phyloP scores from a whole-genome alignment of 768 basidiomycete genomes.

The Termitomyces eurrhizus region DNA sequence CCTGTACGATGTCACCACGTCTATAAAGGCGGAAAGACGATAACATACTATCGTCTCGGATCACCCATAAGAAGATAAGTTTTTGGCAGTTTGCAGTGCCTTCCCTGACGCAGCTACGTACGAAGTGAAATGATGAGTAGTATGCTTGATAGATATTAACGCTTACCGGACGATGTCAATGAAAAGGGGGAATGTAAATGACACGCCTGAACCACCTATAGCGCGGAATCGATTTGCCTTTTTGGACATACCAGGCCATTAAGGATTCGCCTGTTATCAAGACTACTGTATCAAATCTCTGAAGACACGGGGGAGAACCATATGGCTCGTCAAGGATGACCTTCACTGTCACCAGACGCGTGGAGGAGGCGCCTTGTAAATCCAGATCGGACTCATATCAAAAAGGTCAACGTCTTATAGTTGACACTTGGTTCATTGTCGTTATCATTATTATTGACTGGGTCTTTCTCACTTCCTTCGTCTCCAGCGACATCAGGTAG shows the following conservation, averaged over 20 bases:
- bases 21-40: not conserved
- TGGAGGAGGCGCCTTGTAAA: conserved; percentile 50
- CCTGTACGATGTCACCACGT: conserved; percentile 8
- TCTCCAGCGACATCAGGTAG: not conserved
- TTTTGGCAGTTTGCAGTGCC: not conserved
- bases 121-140: not conserved
- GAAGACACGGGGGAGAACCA: conserved; percentile 37
- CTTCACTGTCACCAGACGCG: conserved; percentile 29
- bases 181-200: conserved; percentile 43
- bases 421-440: conserved; percentile 1
- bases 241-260: not conserved
- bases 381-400: conserved; percentile 55
- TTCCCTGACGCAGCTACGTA: conserved; percentile 3
- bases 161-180: conserved; percentile 39
- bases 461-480: not conserved
- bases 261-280: conserved; percentile 38
- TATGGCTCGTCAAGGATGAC: conserved; percentile 63
- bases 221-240: not conserved
- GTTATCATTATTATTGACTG: not conserved
- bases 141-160: not conserved
- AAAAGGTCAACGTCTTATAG: conserved; percentile 37
- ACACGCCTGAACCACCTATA: conserved; percentile 44
- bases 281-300: conserved; percentile 40
- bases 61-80: conserved; percentile 37
- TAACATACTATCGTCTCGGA: conserved; percentile 32